Base-by-base conservation (phyloP, 345 rosid species). In the Ricinus communis region DNA sequence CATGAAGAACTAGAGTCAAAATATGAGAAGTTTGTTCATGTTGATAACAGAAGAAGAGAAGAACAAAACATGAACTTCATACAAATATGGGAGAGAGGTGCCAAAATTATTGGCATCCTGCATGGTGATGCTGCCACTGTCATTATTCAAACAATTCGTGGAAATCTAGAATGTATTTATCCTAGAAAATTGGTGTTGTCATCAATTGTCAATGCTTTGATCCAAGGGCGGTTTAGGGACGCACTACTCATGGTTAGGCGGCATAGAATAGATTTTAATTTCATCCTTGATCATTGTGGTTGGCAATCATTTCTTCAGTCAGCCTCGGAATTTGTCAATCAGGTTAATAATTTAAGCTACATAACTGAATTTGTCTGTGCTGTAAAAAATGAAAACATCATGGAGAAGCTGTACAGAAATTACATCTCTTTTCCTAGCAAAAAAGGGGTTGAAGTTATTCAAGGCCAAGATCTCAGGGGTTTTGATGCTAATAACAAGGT, bases 81-180 rank as follows among this genome's bases (percentile, higher is more conserved):
- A 61, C 83, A 90, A 79, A 79, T 92, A 25, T 95, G 98, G 99
- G 99, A 95, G 80, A 90, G 82, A 81, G 94, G 98, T 68, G 96
- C 96, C 73, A 88, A 88, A 86, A 70, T 89, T 63, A 51, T 85
- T 36, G 99, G 99, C 55, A 93, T 92, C 70, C 82, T 95, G 75
- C 91, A 95, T 77, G 99, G 99, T 67, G 94, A 92, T 69, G 97
- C 81, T 76, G 94, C 93, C 83, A 85, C 93, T 66, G 97, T 90
- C 47, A 69, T 95, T 73, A 56, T 95, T 73, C 96, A 90, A 83
- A 89, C 99, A 57, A 73, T 79, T 72, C 85, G 98, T 43, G 99
- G 98, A 73, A 95, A 92, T 76, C 83, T 95, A 5, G 99, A 92
- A 75, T 85, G 94, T 81, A 77, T 92, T 72, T 90, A 86, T 74